Evolutionary conservation across 345 rosid species (phyloP).

Genomic region (Eucalyptus brandiana): DNA sequence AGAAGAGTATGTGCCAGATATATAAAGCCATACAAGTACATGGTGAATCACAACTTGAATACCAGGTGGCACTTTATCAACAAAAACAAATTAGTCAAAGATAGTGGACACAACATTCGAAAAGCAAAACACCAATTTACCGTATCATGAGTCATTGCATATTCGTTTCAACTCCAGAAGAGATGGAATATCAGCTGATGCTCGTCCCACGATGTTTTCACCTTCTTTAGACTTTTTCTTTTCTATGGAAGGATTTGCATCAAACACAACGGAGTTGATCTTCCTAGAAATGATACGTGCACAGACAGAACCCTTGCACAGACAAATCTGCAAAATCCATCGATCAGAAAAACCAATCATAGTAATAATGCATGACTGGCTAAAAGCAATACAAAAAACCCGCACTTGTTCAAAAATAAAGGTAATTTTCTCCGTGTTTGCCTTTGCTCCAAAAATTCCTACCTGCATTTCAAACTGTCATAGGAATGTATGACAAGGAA

Average conservation of each 20-base stretch:
- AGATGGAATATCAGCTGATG: conserved; percentile 88
- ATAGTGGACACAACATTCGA: neutral
- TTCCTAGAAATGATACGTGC: conserved; percentile 91
- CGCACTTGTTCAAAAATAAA: conserved; percentile 84
- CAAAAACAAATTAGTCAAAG: no score
- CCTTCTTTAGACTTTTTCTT: conserved; percentile 93
- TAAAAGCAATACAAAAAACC: neutral
- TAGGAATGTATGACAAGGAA: neutral
- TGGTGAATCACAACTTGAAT: no score
- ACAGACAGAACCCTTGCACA: conserved; percentile 82
- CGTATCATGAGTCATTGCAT: conserved; percentile 23
- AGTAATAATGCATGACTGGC: neutral
- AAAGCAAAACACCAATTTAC: no score
- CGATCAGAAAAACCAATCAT: neutral
- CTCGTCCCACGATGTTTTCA: conserved; percentile 66
- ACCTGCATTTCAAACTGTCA: conserved; percentile 18
- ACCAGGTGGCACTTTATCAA: no score
- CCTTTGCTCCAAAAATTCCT: conserved; percentile 96
- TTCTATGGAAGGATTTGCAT: conserved; percentile 57
- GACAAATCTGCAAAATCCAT: conserved; percentile 39
- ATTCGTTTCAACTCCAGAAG: conserved; percentile 68
- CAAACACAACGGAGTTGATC: conserved; percentile 79
- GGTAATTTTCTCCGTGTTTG: conserved; percentile 88
- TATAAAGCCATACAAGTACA: no score
- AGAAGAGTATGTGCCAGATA: no score